A percentile compares a stretch with the other conserved stretches of the same genome.
These are phyloP conservation scores for Stephanodiscus triporus DNA, from an alignment of 108 stramenopile species.

Conservation along the genomic window DNA sequence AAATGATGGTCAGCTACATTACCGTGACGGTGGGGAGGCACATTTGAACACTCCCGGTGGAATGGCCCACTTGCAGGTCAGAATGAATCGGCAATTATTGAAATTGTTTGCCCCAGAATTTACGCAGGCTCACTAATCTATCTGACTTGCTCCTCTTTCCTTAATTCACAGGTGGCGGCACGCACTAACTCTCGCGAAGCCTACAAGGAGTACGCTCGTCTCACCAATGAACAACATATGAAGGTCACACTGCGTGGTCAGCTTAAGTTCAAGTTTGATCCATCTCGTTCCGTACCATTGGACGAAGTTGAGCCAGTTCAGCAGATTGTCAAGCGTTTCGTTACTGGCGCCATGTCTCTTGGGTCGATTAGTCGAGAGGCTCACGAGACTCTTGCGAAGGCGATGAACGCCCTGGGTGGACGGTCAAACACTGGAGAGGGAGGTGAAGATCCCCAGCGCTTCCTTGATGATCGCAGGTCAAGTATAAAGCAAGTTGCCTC, in stretches of 20 bases:
- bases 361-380: constrained; percentile 94
- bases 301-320: constrained; percentile 91
- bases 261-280: constrained; percentile 92
- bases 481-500: constrained; percentile 95
- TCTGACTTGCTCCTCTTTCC: background rate
- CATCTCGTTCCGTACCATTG: constrained; percentile 78
- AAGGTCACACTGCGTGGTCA: constrained; percentile 94
- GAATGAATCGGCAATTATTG: background rate
- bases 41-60: constrained; percentile 95
- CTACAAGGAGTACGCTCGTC: constrained; percentile 90
- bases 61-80: constrained; percentile 93
- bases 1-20: constrained; percentile 97
- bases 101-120: background rate
- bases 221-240: constrained; percentile 88
- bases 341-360: constrained; percentile 94
- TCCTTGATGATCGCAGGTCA: constrained; percentile 89
- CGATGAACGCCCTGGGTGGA: constrained; percentile 92
- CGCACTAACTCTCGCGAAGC: constrained; percentile 93
- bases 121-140: background rate
- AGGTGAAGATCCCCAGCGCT: constrained; percentile 92
- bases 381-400: constrained; percentile 93
- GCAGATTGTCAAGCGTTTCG: constrained; percentile 95
- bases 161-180: constrained; percentile 63
- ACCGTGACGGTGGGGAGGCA: constrained; percentile 95
- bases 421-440: constrained; percentile 96